phyloP scores from a whole-genome alignment of 257 asterid species.

The Solanum sejunctum region DNA sequence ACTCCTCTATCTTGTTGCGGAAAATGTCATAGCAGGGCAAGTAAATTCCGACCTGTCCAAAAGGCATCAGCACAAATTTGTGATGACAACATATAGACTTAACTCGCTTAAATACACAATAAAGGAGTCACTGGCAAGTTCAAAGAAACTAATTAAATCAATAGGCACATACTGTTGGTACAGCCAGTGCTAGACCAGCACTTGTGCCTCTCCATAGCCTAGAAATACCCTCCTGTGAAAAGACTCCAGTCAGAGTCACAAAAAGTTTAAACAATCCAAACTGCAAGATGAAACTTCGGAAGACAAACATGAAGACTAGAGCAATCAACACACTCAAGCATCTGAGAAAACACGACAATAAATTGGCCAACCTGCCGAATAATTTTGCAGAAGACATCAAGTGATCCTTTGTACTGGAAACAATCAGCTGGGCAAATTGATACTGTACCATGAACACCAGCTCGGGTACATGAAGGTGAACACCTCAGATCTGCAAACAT shows the following conservation, averaged over 20 bases:
- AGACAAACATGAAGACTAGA: not conserved
- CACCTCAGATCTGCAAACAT: constrained; percentile 97
- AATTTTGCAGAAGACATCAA: constrained; percentile 83
- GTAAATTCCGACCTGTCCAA: constrained; percentile 75
- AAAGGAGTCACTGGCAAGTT: not conserved
- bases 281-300: not conserved
- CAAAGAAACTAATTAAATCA: not conserved
- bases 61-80: not conserved
- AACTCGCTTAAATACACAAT: not conserved
- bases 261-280: not conserved
- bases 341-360: not conserved
- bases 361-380: constrained; percentile 62
- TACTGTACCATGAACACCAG: constrained; percentile 93
- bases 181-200: constrained; percentile 86
- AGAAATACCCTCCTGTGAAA: constrained; percentile 69
- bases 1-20: constrained; percentile 53
- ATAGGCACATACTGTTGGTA: constrained; percentile 68
- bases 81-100: not conserved
- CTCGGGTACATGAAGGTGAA: constrained; percentile 93
- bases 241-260: not conserved
- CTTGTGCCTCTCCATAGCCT: constrained; percentile 97
- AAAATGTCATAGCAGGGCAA: constrained; percentile 88
- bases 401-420: constrained; percentile 85
- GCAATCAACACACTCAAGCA: not conserved
- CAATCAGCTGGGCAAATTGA: constrained; percentile 89